Base-by-base conservation (phyloP, 2,329 filamentous ascomycete species). In the Calonectria honghensis region DNA sequence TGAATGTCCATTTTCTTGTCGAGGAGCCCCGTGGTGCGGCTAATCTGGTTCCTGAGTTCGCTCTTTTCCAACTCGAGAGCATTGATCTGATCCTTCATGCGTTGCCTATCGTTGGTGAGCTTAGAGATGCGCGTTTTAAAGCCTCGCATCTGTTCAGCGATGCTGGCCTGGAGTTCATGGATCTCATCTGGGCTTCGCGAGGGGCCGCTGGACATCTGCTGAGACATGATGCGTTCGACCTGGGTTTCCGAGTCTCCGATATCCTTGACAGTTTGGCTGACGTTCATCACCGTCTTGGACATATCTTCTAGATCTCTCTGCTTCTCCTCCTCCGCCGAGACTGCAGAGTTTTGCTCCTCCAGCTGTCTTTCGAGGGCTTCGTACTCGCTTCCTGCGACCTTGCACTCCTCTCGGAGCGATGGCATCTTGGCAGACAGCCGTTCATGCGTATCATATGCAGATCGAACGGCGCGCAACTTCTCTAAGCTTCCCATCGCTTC, bases 131-230 rank as follows among this genome's bases (percentile, higher is more conserved):
- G 90, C 52, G 88, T 88, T 81, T 94, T 95, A 35, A 92, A 85
- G 29, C 86, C 86, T 70, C 93, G 91, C 77, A 92, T 89, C 81
- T 94, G 92, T 74, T 96, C 94, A 27, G 90, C 90, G 71, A 93
- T 89, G 24, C 87, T 85, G 63, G 92, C 91, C 75, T 96, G 91
- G 63, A 96, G 91, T 68, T 94, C 93, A 79, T 97, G 94, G 68
- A 98, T 96, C 78, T 97, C 94, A 69, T 98, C 94, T 9, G 95
- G 90, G 37, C 94, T 94, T 75, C 95, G 92, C 18, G 91, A 90
- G 13, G 89, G 84, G 32, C 90, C 88, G 18, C 92, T 90, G 73
- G 93, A 91, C 80, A 94, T 92, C 82, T 98, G 94, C 78, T 96
- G 95, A 11, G 92, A 92, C 73, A 91, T 89, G 65, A 98, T 90